Conservation (phyloP, 805 yeast genomes). For the Brettanomyces bruxellensis region DNA sequence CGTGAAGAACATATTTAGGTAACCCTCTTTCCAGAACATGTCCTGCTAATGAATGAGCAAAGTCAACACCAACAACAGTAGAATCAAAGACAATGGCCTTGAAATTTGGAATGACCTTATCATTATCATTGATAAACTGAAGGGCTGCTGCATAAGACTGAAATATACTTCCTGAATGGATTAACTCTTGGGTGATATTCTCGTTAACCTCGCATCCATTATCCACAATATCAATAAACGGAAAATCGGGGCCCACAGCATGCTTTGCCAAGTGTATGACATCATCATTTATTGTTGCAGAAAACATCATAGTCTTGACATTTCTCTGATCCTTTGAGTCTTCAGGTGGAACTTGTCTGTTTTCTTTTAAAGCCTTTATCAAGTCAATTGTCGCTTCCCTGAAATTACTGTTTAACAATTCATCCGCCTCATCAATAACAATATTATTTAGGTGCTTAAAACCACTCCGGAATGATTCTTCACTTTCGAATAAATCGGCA, state of each 20-base stretch:
- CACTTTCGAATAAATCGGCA: constrained; percentile 45
- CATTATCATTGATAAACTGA: constrained; percentile 34
- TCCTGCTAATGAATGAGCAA: constrained; percentile 36
- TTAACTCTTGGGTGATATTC: constrained; percentile 60
- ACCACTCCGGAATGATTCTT: constrained; percentile 31
- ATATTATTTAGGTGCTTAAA: constrained; percentile 52
- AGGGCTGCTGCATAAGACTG: constrained; percentile 54
- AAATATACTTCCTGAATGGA: constrained; percentile 43
- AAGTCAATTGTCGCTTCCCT: constrained; percentile 54
- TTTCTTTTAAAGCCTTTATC: constrained; percentile 31
- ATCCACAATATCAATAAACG: constrained; percentile 61
- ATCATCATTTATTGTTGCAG: constrained; percentile 75
- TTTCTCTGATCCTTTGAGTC: constrained; percentile 12
- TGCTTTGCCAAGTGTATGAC: constrained; percentile 58
- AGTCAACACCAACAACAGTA: constrained; percentile 61
- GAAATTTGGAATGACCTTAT: constrained; percentile 29
- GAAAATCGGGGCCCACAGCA: constrained; percentile 43
- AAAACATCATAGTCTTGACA: constrained; percentile 61
- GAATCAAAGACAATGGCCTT: constrained; percentile 82
- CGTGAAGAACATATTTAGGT: constrained; percentile 35
- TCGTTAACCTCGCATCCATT: constrained; percentile 55
- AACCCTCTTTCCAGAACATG: constrained; percentile 9
- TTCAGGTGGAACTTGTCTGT: constrained; percentile 14
- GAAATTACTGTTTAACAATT: constrained; percentile 76
- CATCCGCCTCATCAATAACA: constrained; percentile 88